These are phyloP conservation scores for Fusarium anguioides DNA, from an alignment of 2,329 filamentous ascomycete genomes.

Conservation along the genomic window DNA sequence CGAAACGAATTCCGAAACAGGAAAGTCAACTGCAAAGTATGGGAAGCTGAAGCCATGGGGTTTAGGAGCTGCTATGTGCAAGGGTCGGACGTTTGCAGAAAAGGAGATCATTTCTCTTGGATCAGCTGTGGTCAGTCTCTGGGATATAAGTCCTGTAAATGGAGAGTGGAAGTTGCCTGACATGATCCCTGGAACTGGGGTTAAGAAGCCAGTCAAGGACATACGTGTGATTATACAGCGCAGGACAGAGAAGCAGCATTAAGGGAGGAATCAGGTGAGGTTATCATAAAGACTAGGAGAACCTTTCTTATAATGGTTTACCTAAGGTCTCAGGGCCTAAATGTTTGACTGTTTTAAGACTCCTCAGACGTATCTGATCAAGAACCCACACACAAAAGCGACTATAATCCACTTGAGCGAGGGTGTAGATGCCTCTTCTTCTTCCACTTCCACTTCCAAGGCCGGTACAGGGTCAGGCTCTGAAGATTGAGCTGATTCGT, in stretches of 20 bases:
- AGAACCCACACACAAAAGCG: too few relatives aligned
- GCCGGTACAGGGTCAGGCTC: too few relatives aligned
- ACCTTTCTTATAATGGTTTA: too few relatives aligned
- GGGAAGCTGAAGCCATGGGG: slow-evolving; percentile 42
- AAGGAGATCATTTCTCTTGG: slow-evolving; percentile 36
- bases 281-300: too few relatives aligned
- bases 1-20: slow-evolving; percentile 11
- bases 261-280: too few relatives aligned
- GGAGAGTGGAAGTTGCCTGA: slow-evolving; percentile 25
- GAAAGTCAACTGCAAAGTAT: slow-evolving; percentile 27
- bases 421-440: not conserved
- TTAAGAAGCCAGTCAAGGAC: slow-evolving; percentile 25
- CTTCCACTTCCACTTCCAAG: not conserved
- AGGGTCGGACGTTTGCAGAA: slow-evolving; percentile 43
- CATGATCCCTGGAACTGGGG: slow-evolving; percentile 26
- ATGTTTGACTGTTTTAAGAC: too few relatives aligned
- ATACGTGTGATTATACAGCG: slow-evolving; percentile 37
- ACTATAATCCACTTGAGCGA: too few relatives aligned
- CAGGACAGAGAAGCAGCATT: too few relatives aligned
- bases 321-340: too few relatives aligned
- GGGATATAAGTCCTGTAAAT: slow-evolving; percentile 23
- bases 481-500: too few relatives aligned
- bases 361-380: too few relatives aligned
- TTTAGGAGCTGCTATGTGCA: slow-evolving; percentile 37
- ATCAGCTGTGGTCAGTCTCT: slow-evolving; percentile 30